A percentile compares a stretch with the other conserved stretches of the same genome.
These are phyloP conservation scores for Ustilago lituana DNA, from an alignment of 1,284 basidiomycete genomes.

Conservation along the genomic window DNA sequence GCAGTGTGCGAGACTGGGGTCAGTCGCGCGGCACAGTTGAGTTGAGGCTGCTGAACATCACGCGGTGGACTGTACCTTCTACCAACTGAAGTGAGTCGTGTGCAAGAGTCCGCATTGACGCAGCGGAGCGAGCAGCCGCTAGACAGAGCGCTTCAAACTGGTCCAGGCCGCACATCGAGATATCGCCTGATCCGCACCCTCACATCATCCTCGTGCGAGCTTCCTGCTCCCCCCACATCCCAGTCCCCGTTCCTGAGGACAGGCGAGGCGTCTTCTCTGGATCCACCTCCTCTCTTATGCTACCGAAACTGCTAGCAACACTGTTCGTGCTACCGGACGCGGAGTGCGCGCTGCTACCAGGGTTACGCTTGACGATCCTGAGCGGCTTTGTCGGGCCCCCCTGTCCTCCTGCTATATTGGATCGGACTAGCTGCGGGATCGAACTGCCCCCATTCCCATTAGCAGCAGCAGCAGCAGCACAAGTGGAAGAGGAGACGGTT, in stretches of 20 bases:
- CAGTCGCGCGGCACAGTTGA: too few relatives aligned
- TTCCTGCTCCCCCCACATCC: background rate
- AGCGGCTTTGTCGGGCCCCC: conserved; percentile 13
- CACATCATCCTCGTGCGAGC: background rate
- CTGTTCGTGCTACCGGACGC: too few relatives aligned
- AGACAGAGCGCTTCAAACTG: too few relatives aligned
- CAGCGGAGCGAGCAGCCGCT: too few relatives aligned
- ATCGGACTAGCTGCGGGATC: background rate
- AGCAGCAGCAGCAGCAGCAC: too few relatives aligned
- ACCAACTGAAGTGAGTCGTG: too few relatives aligned
- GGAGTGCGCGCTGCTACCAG: background rate
- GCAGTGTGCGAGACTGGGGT: too few relatives aligned
- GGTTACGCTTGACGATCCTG: conserved; percentile 16
- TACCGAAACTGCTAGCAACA: background rate
- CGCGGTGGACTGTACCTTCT: too few relatives aligned
- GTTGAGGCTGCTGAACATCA: too few relatives aligned
- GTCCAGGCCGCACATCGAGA: background rate
- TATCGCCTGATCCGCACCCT: background rate
- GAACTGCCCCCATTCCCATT: background rate
- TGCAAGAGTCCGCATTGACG: too few relatives aligned
- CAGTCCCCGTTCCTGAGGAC: background rate
- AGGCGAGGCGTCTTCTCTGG: background rate
- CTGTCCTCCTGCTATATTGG: background rate
- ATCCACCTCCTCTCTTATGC: background rate
- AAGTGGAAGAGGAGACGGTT: too few relatives aligned